Base-by-base conservation (phyloP, 2,329 filamentous ascomycete species). In the Periconia sp. region DNA sequence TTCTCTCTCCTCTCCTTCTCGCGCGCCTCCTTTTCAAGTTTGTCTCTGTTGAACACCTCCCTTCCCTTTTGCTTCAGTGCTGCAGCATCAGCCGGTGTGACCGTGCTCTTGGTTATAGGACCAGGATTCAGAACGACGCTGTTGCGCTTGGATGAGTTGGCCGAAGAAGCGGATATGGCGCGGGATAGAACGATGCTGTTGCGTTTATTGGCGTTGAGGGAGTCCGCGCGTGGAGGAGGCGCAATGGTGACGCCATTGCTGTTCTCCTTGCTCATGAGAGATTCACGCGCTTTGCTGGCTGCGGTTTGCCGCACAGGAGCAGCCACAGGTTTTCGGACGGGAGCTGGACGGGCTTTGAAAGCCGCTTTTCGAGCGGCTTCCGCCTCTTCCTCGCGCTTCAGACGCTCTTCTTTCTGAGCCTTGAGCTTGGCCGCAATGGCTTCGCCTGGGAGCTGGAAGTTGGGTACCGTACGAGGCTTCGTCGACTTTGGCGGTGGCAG, bases 391-490 rank as follows among this genome's bases (percentile, higher is more conserved):
- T 74, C 73, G n/a, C 47, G 48, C 48, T 64, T 65, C n/a, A 63
- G 35, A 5, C 65, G 65, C 42, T 67, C 64, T 50, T 68, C 65
- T 31, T 57, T 60, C 31, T 65, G 59, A 10, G 62, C 53, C 22
- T 59, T 64, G 1, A 67, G 43, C 22, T 60, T 61, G 18, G 61
- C 63, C 6, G 65, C 77, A 3, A 81, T 66, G 11, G 73, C 78
- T 50, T 82, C 79, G 6, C 79, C 79, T 1, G 79, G 78, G 0
- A 82, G 69, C 37, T 74, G 68, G 55, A 82, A 82, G 18, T 65
- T 77, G 12, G 78, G 65, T 36, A 67, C 71, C 0, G 79, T 82
- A 0, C 73, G 73, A 5, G 76, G 67, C 53, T 81, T 81, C 16
- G 65, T 66, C 3, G 77, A 79, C 53, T 78, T 81, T 8, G 68